Conservation (phyloP, 2,329 filamentous ascomycete species). For the Beauveria asiatica region DNA sequence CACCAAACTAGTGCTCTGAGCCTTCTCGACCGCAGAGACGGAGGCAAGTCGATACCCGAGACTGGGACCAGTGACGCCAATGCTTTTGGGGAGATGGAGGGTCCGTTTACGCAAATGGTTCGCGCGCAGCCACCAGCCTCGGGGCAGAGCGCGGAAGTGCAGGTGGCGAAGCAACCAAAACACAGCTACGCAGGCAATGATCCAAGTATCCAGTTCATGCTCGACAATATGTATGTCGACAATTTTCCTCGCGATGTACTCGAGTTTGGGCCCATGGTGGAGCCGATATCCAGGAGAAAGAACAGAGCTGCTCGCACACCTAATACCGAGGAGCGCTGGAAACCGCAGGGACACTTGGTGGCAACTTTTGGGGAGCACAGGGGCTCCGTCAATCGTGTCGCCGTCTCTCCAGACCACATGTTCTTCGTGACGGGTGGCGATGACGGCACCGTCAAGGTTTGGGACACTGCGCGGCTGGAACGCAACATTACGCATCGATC, state of each 20-base stretch:
- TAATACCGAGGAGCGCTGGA: slow-evolving; percentile 53
- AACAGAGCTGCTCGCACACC: slow-evolving; percentile 40
- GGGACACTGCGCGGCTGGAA: slow-evolving; percentile 85
- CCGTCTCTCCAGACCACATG: slow-evolving; percentile 77
- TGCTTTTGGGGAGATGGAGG: slow-evolving; percentile 52
- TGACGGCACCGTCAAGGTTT: slow-evolving; percentile 83
- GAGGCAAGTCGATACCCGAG: slow-evolving; percentile 49
- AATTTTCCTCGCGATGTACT: slow-evolving; percentile 58
- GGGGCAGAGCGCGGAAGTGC: slow-evolving; percentile 21
- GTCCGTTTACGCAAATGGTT: slow-evolving; percentile 37
- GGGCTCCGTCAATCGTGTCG: slow-evolving; percentile 71
- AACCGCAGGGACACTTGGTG: slow-evolving; percentile 73
- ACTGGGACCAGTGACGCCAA: slow-evolving; percentile 51
- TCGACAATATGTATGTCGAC: slow-evolving; percentile 78
- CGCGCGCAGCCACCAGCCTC: slow-evolving; percentile 16
- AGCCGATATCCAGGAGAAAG: slow-evolving; percentile 53
- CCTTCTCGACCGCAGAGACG: slow-evolving; percentile 50
- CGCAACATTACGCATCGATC: slow-evolving; percentile 84
- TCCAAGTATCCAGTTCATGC: slow-evolving; percentile 57
- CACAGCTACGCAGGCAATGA: slow-evolving; percentile 83
- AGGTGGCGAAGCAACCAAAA: slow-evolving; percentile 40
- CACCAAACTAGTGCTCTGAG: slow-evolving; percentile 52
- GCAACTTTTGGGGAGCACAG: slow-evolving; percentile 85
- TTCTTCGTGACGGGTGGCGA: slow-evolving; percentile 95
- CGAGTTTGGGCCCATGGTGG: slow-evolving; percentile 73